A percentile compares a stretch with the other conserved stretches of the same genome.
Evolutionary conservation across 108 stramenopile genomes (phyloP).

Genomic region (Pelagomonas calceolata): DNA sequence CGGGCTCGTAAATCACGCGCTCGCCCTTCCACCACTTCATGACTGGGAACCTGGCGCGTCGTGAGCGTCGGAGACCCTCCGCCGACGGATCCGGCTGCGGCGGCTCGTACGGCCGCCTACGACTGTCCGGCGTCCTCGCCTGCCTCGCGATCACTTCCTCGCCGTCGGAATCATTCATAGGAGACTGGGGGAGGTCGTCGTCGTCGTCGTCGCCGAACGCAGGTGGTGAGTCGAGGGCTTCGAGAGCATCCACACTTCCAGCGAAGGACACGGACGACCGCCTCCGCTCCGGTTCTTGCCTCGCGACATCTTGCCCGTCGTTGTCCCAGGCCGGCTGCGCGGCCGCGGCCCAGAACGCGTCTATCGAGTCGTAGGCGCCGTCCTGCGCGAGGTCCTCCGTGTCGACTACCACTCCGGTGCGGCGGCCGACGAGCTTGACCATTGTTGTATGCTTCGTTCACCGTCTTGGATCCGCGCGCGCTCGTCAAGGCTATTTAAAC

Average conservation of each 20-base stretch:
- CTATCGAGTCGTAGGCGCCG: too few species aligned
- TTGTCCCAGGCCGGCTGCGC: neutral
- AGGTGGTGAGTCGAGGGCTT: too few species aligned
- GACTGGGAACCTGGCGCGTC: conserved; percentile 44
- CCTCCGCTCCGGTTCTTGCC: too few species aligned
- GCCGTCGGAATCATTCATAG: neutral
- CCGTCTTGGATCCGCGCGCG: too few species aligned
- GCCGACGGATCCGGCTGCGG: neutral
- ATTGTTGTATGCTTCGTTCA: too few species aligned
- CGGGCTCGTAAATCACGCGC: conserved; percentile 54
- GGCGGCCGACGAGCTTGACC: too few species aligned
- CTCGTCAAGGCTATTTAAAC: too few species aligned
- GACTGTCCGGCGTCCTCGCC: neutral
- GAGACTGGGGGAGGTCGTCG: neutral
- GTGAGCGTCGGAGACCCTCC: conserved; percentile 33
- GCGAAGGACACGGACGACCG: too few species aligned
- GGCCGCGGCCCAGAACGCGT: neutral
- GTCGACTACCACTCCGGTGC: too few species aligned
- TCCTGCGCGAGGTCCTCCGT: too few species aligned
- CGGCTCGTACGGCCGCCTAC: neutral
- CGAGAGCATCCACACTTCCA: too few species aligned
- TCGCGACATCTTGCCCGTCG: neutral
- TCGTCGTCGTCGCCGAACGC: too few species aligned
- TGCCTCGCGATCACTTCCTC: neutral
- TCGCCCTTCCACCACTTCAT: conserved; percentile 81